These are phyloP conservation scores for Barnettozyma botsteinii DNA, from an alignment of 805 yeast genomes.

Conservation along the genomic window DNA sequence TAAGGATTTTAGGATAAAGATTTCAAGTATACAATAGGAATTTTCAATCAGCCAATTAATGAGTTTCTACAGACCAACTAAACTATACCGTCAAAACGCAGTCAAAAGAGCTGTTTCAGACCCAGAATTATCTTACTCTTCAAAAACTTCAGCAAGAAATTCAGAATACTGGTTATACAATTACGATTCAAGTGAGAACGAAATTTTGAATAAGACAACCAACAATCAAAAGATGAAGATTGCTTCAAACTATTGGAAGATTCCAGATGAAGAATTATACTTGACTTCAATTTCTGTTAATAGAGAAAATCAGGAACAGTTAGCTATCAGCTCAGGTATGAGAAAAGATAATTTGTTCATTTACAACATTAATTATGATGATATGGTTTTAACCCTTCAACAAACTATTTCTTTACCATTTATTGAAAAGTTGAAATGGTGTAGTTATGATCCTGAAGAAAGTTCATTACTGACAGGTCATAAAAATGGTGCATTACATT, in stretches of 20 bases:
- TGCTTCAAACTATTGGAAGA: constrained; percentile 25
- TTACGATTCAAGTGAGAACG: constrained; percentile 23
- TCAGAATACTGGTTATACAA: constrained; percentile 21
- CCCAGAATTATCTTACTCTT: constrained; percentile 7
- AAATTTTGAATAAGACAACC: constrained; percentile 37
- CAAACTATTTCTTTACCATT: constrained; percentile 55
- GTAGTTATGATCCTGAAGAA: constrained; percentile 32
- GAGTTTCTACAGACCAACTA: constrained; percentile 24
- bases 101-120: constrained; percentile 16
- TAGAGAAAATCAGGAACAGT: constrained; percentile 24
- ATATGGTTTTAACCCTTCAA: constrained; percentile 45
- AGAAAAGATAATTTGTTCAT: constrained; percentile 42
- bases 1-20: no score
- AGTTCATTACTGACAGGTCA: constrained; percentile 65
- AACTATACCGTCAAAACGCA: constrained; percentile 26
- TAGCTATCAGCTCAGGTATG: constrained; percentile 51
- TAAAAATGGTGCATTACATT: constrained; percentile 64
- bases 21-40: no score
- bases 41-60: constrained; percentile 2
- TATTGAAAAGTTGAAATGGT: constrained; percentile 50
- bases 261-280: constrained; percentile 32
- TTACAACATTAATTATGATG: constrained; percentile 38
- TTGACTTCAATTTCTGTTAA: constrained; percentile 39
- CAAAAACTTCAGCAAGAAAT: constrained; percentile 10
- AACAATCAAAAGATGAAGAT: constrained; percentile 33